Percentiles rank a stretch among this genome's conserved stretches.
Evolutionary conservation across 495 filamentous ascomycete species (phyloP).

Genomic region (Trichoderma orchidacearum): DNA sequence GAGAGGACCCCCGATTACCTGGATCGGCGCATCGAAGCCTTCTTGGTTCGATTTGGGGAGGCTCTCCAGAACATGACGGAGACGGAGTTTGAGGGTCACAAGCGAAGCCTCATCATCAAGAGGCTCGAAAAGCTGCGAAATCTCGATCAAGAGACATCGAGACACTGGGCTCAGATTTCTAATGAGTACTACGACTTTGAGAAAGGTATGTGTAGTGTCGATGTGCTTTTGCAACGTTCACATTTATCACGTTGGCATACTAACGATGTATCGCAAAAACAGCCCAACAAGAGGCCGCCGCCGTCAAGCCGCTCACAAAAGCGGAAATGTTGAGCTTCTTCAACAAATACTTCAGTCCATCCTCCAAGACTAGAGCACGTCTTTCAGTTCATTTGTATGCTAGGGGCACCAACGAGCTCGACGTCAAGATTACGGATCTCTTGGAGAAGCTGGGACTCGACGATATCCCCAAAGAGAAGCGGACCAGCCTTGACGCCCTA

Average conservation of each 20-base stretch:
- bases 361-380: conserved; percentile 62
- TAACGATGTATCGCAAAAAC: background rate
- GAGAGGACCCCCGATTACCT: conserved; percentile 73
- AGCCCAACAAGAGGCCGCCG: conserved; percentile 65
- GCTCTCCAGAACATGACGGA: conserved; percentile 64
- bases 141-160: conserved; percentile 64
- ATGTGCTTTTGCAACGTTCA: background rate
- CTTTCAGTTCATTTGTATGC: conserved; percentile 72
- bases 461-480: conserved; percentile 7
- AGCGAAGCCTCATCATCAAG: conserved; percentile 79
- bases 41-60: conserved; percentile 51
- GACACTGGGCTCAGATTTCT: conserved; percentile 75
- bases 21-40: conserved; percentile 75
- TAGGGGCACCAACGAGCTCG: conserved; percentile 36
- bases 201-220: conserved; percentile 47
- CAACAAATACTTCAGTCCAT: conserved; percentile 59
- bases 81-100: conserved; percentile 80
- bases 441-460: conserved; percentile 17
- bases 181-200: conserved; percentile 85
- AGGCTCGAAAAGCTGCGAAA: conserved; percentile 89
- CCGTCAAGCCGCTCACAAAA: conserved; percentile 64
- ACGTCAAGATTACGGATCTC: conserved; percentile 41
- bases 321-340: conserved; percentile 69
- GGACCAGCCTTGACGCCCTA: conserved; percentile 18
- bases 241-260: background rate